A percentile compares a stretch with the other conserved stretches of the same genome.
Evolutionary conservation across 495 filamentous ascomycete genomes (phyloP).

Genomic region (Neurospora tetrasperma): DNA sequence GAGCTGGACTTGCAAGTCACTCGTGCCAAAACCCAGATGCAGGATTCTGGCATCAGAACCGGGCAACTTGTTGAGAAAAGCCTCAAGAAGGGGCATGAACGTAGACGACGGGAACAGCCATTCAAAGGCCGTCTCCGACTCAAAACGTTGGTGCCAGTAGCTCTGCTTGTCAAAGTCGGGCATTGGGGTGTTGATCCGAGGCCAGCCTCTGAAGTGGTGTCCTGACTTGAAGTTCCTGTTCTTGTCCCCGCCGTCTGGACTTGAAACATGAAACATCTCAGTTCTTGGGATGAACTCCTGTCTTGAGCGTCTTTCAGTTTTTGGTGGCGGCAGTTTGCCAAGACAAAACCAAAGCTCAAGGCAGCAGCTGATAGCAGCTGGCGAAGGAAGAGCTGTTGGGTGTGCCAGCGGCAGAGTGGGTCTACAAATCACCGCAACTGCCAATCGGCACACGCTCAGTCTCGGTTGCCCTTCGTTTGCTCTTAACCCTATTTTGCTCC

Average conservation of each 20-base stretch:
- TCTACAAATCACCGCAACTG: not conserved
- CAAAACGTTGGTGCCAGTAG: conserved; percentile 33
- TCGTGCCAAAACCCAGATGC: conserved; percentile 32
- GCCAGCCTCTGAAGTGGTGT: not conserved
- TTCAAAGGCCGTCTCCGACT: conserved; percentile 27
- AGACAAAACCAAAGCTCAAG: not conserved
- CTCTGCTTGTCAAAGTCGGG: conserved; percentile 29
- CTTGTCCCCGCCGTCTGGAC: not conserved
- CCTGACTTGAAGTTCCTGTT: not conserved
- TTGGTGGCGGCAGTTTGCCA: not conserved
- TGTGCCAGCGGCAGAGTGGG: not conserved
- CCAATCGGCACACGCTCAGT: not conserved
- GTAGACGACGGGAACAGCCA: conserved; percentile 27
- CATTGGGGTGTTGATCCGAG: not conserved
- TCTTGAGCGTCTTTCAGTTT: not conserved
- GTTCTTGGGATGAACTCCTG: not conserved
- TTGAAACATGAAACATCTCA: not conserved
- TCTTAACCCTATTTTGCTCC: not conserved
- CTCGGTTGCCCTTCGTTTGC: not conserved
- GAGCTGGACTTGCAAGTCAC: conserved; percentile 30
- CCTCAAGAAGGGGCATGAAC: conserved; percentile 24
- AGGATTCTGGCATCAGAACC: conserved; percentile 17
- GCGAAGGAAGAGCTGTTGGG: not conserved
- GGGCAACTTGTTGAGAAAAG: conserved; percentile 14
- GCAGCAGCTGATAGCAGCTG: not conserved